Conservation (phyloP, 1,284 basidiomycete genomes). For the Vanrija sp. region DNA sequence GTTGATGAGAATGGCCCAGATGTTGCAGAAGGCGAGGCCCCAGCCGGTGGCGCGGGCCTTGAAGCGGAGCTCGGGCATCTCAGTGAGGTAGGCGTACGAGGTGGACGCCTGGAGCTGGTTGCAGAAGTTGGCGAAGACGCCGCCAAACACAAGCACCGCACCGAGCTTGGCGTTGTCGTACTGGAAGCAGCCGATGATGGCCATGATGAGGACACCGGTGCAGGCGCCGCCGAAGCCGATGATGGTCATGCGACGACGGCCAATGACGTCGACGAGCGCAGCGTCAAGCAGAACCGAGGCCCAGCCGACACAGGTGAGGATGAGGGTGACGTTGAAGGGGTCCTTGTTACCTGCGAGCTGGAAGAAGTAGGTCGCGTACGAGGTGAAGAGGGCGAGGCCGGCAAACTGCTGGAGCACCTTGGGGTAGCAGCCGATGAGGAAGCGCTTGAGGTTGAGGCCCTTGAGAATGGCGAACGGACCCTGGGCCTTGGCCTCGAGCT, state of each 20-base stretch:
- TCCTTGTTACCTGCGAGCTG: slow-evolving; percentile 31
- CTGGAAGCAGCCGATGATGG: slow-evolving; percentile 32
- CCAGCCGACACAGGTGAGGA: slow-evolving; percentile 31
- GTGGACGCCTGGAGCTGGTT: slow-evolving; percentile 21
- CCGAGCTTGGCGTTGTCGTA: slow-evolving; percentile 28
- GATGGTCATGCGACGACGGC: slow-evolving; percentile 27
- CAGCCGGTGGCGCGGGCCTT: slow-evolving; percentile 25
- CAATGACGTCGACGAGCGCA: slow-evolving; percentile 19
- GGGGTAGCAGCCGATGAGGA: slow-evolving; percentile 31
- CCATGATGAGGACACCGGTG: slow-evolving; percentile 21
- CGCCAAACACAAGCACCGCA: slow-evolving; percentile 25
- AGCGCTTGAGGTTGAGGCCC: slow-evolving; percentile 24
- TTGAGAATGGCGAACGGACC: slow-evolving; percentile 24
- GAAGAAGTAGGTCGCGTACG: slow-evolving; percentile 30
- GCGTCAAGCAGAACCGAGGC: slow-evolving; percentile 15
- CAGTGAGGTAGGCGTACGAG: slow-evolving; percentile 24
- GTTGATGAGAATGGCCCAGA: slow-evolving; percentile 24
- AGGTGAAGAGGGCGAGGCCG: slow-evolving; percentile 19
- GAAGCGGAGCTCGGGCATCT: slow-evolving; percentile 24
- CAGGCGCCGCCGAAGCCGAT: slow-evolving; percentile 3
- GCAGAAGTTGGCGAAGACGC: slow-evolving; percentile 19
- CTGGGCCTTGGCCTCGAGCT: slow-evolving; percentile 5
- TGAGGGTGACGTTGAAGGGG: slow-evolving; percentile 33
- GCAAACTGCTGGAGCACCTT: slow-evolving; percentile 29
- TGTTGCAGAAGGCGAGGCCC: slow-evolving; percentile 16